phyloP scores from a whole-genome alignment of 306 rosid species.

The Glycine tomentella region DNA sequence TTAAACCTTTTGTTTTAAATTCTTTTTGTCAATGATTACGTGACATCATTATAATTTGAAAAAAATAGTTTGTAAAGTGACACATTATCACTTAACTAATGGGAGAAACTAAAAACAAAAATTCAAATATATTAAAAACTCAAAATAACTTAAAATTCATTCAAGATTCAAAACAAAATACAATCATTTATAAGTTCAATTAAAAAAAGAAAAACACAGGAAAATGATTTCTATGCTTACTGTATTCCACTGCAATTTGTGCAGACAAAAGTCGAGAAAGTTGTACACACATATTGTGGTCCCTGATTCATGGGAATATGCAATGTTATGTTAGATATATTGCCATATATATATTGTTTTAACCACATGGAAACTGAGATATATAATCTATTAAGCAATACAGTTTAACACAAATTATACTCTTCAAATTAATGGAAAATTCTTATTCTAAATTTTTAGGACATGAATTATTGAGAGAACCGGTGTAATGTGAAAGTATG shows the following conservation, averaged over 20 bases:
- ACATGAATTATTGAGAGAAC: background rate
- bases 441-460: background rate
- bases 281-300: conserved; percentile 93
- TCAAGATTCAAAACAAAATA: too few relatives aligned
- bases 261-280: conserved; percentile 85
- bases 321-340: conserved; percentile 26
- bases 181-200: too few relatives aligned
- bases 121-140: too few relatives aligned
- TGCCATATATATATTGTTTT: too few relatives aligned
- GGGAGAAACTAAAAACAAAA: too few relatives aligned
- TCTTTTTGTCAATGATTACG: too few relatives aligned
- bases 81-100: too few relatives aligned
- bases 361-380: background rate
- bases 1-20: too few relatives aligned
- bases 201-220: background rate
- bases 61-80: too few relatives aligned
- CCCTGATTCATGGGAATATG: conserved; percentile 61
- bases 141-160: too few relatives aligned
- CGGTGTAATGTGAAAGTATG: background rate
- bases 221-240: conserved; percentile 54
- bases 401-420: background rate
- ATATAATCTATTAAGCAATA: background rate
- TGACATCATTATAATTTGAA: too few relatives aligned
- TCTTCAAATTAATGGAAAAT: background rate
- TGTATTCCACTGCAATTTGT: conserved; percentile 97